Base-by-base conservation (phyloP, 192 early-diverging fungal species). In the Oehlia diaphana region DNA sequence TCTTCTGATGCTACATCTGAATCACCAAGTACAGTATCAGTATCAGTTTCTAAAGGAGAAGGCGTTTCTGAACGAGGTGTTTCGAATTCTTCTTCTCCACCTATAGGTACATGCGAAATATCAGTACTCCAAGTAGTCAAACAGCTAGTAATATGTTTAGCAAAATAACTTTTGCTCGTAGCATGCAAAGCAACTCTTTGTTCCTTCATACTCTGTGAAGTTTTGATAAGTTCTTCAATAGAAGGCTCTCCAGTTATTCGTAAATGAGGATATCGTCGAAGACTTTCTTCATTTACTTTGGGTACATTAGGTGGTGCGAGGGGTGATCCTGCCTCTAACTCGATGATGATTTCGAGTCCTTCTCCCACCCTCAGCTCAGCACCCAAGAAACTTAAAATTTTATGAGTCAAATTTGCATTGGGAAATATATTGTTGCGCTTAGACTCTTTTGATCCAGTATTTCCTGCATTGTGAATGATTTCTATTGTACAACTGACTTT, bases 101-200 rank as follows among this genome's bases (percentile, higher is more conserved):
- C 42, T 3, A 85, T 78, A 2, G 86, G 86, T 1, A 83, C 77
- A 81, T 88, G 85, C 12, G 81, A 83, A 35, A 90, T 86, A 73
- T 84, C 82, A n/a, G 85, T 83, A 68, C 84, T 83, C 89, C 88
- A 91, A 6, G 82, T 81, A 16, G 86, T 86, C 47, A 91, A 82
- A 76, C 86, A 89, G 42, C 84, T 83, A 0, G 84, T 86, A 21
- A 91, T 79, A 63, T 85, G 86, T 64, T 86, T 83, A 4, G 89
- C 89, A 79, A 91, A 91, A 8, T 82, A 79, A 19, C 88, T 89
- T 21, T 89, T 81, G 14, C 88, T 85, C 26, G 73, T 81, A 0
- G 90, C 86, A 79, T 88, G 77, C n/a, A 91, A 50, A 1, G 85
- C 79, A 6, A 88, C 86, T 42, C 82, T 86, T 23, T 84, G 33